Base-by-base conservation (phyloP, 225 moss, liverwort and hornwort genomes). In the Climacium dendroides region DNA sequence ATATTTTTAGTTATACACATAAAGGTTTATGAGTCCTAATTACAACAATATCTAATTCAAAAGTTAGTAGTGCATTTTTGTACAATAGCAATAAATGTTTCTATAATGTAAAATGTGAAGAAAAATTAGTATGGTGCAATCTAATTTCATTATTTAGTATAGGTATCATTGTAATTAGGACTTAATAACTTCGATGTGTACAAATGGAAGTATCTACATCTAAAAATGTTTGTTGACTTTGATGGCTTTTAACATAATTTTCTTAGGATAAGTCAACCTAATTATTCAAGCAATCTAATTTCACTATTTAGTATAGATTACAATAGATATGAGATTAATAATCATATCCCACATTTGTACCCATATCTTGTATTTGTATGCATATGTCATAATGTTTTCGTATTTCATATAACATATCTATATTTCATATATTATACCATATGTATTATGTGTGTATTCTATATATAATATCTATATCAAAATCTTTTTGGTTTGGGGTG, bases 311-410 rank as follows among this genome's bases (percentile, higher is more conserved):
- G 2, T 30, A 0, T 74, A 48, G 18, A 74, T 12, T 19, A 32
- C 7, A 74, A 19, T 74, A 19, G 19, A 29, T 48, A 19, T 30
- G 11, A 7, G 1, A 48, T 48, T 32, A 12, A 11, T 17, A 74
- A 74, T 4, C 6, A 18, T 73, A 26, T 43, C 1, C 43, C 3
- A 71, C 43, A 9, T 71, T 4, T 71, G 16, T 26, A 39, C 0
- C 3, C 2, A 1, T 32, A 17, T 17, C 17, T 0, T 2, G 1
- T 35, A 35, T 65, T 11, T 35, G 11, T 65, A 35, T 11, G 5
- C 0, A 6, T 29, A 10, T 13, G 2, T 28, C 0, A 2, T 45
- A 29, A 17, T 0, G 1, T 72, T 16, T 17, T 5, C 0, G 16
- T 43, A 16, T 26, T 23, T 41, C 3, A 37, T 67, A 13, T 39